Base-by-base conservation (phyloP, 2,329 filamentous ascomycete genomes). In the Pseudogymnoascus sp. region DNA sequence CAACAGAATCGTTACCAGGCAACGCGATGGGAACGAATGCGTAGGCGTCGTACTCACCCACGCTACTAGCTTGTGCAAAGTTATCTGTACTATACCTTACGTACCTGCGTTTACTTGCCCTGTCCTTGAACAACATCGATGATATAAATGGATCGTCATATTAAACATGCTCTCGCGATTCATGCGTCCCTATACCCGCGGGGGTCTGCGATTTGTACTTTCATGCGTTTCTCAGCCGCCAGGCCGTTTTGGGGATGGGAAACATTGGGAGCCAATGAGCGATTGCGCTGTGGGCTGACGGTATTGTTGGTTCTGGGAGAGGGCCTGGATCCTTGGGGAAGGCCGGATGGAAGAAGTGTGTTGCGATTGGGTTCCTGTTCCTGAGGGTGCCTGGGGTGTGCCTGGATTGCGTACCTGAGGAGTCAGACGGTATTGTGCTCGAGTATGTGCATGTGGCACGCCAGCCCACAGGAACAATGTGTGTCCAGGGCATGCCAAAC, bases 131-230 rank as follows among this genome's bases (percentile, higher is more conserved):
- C 25, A 56, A 18, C 46, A 31, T 34, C 46, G 46, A 56, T 56
- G 46, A 34, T 34, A 56, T 56, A 56, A 31, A 56, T 56, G 46
- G 46, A 56, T 56, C 46, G 5, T 56, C 46, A 56, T 56, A 56
- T 56, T 56, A 34, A 56, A 56, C 46, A 56, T 56, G 25, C 46
- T 56, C 46, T 56, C 25, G 46, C 25, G 25, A 56, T 56, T 53
- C 46, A 56, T 56, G 46, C 46, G 46, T 56, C 25, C 8, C 46
- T 56, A n/a, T 11, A 16, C 46, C n/a, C 25, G 46, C n/a, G 7
- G 25, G 44, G 25, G 46, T 56, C 8, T 18, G 25, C 46, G 46
- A 56, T 56, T 31, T 56, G 46, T 56, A 56, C n/a, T 34, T 56
- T 56, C 46, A 56, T 56, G 46, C 46, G 46, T 56, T 56, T 56